A percentile compares a stretch with the other conserved stretches of the same genome.
Conservation (phyloP, 495 filamentous ascomycete genomes). For the Parathielavia appendiculata region DNA sequence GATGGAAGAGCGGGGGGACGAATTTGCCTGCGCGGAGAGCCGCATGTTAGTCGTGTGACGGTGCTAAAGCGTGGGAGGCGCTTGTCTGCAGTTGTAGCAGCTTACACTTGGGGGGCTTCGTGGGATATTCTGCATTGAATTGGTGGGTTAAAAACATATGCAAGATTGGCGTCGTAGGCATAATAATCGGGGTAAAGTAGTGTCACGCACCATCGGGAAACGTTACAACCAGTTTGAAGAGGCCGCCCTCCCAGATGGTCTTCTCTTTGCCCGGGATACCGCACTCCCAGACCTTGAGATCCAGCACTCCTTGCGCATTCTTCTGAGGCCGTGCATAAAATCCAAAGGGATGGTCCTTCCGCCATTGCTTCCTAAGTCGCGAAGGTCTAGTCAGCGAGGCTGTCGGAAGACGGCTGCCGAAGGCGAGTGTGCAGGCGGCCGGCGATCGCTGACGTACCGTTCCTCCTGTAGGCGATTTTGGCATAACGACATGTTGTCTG, state of each 20-base stretch:
- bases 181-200: not conserved
- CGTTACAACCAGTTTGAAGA: constrained; percentile 87
- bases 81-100: constrained; percentile 12
- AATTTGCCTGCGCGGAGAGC: constrained; percentile 73
- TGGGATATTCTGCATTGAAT: constrained; percentile 77
- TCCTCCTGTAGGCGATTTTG: constrained; percentile 87
- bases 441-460: constrained; percentile 50
- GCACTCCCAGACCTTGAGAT: constrained; percentile 94
- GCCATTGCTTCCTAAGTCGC: constrained; percentile 79
- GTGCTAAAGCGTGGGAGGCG: constrained; percentile 8
- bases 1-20: constrained; percentile 90
- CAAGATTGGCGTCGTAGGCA: not conserved
- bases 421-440: not conserved
- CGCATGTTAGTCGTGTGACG: constrained; percentile 25
- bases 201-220: constrained; percentile 84
- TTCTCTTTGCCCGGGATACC: constrained; percentile 92
- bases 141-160: constrained; percentile 13
- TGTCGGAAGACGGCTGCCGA: not conserved
- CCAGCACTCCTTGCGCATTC: constrained; percentile 71
- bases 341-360: constrained; percentile 93
- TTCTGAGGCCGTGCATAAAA: constrained; percentile 90
- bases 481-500: constrained; percentile 71
- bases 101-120: constrained; percentile 97
- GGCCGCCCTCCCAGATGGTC: constrained; percentile 92
- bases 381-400: constrained; percentile 15